Evolutionary conservation across 345 rosid genomes (phyloP).

Genomic region (Zanthoxylum bungeanum): DNA sequence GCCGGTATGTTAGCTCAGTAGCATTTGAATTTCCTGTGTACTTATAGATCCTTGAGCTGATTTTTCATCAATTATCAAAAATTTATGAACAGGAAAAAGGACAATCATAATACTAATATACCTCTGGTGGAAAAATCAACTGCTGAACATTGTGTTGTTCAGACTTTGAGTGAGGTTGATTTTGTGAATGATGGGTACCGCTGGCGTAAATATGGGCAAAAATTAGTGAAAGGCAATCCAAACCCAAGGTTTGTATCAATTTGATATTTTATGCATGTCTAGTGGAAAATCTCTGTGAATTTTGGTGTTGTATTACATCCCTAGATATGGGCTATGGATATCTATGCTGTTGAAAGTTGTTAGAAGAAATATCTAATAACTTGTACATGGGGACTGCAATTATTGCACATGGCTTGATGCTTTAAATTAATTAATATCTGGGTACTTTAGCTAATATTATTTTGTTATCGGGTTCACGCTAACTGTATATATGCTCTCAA

Average conservation of each 20-base stretch:
- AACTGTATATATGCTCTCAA: conserved; percentile 6
- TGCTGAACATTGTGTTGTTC: conserved; percentile 53
- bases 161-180: conserved; percentile 57
- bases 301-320: not conserved
- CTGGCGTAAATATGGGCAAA: conserved; percentile 99
- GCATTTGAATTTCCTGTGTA: not conserved
- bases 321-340: not conserved
- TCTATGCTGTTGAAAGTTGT: not conserved
- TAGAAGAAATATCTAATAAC: not conserved
- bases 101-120: conserved; percentile 33
- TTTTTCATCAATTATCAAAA: conserved; percentile 12
- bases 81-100: conserved; percentile 63
- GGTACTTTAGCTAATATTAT: not conserved
- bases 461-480: not conserved
- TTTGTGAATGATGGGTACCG: conserved; percentile 91
- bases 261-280: too few relatives aligned
- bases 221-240: conserved; percentile 91
- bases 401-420: conserved; percentile 1
- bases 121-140: conserved; percentile 41
- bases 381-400: not conserved
- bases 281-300: too few relatives aligned
- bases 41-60: conserved; percentile 11
- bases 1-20: conserved; percentile 43
- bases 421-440: not conserved
- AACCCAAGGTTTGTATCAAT: conserved; percentile 92